Evolutionary conservation across 139 green algal genomes (phyloP).

Genomic region (Micractinium conductrix): DNA sequence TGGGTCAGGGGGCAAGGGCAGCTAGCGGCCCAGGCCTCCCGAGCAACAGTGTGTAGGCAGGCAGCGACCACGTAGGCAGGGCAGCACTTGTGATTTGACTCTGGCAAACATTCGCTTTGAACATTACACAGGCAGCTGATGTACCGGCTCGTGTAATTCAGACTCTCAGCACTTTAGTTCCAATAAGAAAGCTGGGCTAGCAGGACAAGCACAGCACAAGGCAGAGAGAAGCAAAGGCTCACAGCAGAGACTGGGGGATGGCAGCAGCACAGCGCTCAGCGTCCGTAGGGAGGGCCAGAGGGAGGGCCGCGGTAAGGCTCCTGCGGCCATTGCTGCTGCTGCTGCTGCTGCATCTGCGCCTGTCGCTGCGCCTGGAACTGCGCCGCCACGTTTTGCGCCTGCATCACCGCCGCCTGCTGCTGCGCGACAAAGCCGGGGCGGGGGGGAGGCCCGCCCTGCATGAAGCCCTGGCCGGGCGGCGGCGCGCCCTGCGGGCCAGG

Average conservation of each 20-base stretch:
- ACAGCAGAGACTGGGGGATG: too few species aligned
- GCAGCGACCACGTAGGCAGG: too few species aligned
- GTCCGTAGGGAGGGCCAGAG: not conserved
- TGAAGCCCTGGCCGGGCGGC: too few species aligned
- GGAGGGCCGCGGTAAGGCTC: not conserved
- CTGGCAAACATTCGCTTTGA: too few species aligned
- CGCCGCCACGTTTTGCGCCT: not conserved
- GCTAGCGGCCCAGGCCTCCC: too few species aligned
- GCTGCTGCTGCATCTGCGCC: constrained; percentile 5
- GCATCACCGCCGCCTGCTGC: not conserved
- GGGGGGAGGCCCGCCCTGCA: too few species aligned
- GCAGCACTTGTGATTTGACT: too few species aligned
- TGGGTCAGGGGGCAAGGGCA: too few species aligned
- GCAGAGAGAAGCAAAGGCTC: not conserved
- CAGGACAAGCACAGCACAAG: not conserved
- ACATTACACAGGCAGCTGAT: not conserved
- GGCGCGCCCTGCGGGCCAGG: too few species aligned
- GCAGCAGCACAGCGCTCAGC: not conserved
- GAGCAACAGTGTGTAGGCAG: too few species aligned
- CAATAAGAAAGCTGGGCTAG: not conserved
- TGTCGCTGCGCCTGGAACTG: not conserved
- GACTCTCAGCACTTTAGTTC: too few species aligned
- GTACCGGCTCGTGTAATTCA: too few species aligned
- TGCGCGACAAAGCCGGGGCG: not conserved
- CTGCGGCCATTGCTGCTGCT: constrained; percentile 20